A percentile compares a stretch with the other conserved stretches of the same genome.
Evolutionary conservation across 441 rosid genomes (phyloP).

Genomic region (Euphorbia neoarborescens): DNA sequence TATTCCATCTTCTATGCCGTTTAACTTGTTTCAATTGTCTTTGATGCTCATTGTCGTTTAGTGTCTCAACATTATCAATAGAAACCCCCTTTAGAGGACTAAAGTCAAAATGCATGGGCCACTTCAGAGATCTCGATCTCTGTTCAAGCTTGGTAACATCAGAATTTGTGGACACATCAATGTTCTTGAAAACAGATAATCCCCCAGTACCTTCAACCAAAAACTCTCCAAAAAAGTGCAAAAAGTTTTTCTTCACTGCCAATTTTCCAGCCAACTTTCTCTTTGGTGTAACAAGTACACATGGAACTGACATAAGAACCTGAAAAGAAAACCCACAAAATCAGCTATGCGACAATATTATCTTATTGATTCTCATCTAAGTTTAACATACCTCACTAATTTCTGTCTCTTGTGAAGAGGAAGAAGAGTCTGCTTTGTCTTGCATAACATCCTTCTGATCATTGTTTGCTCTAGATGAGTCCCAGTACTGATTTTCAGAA

Average conservation of each 20-base stretch:
- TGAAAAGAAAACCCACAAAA: constrained; percentile 36
- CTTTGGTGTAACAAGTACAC: constrained; percentile 88
- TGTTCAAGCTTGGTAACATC: constrained; percentile 54
- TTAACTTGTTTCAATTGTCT: constrained; percentile 58
- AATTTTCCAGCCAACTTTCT: constrained; percentile 87
- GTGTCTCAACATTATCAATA: constrained; percentile 36
- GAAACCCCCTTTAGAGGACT: constrained; percentile 41
- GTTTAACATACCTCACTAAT: constrained; percentile 58
- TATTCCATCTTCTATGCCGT: constrained; percentile 89
- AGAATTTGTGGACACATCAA: constrained; percentile 40
- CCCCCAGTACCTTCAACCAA: constrained; percentile 96
- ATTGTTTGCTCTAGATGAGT: constrained; percentile 47
- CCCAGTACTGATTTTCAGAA: constrained; percentile 41
- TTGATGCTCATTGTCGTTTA: constrained; percentile 36
- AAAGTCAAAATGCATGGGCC: constrained; percentile 41
- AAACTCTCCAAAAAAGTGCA: constrained; percentile 92
- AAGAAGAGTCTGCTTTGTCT: constrained; percentile 49
- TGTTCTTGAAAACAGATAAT: constrained; percentile 73
- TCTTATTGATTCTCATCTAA: constrained; percentile 19
- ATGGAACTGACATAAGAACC: constrained; percentile 74
- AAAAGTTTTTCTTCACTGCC: constrained; percentile 71
- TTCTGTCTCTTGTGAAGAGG: constrained; percentile 61
- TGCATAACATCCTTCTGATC: constrained; percentile 56
- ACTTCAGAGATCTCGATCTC: constrained; percentile 50
- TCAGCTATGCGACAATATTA: constrained; percentile 21